A percentile compares a stretch with the other conserved stretches of the same genome.
phyloP scores from a whole-genome alignment of 2,329 filamentous ascomycete genomes.

The Venturia effusa region DNA sequence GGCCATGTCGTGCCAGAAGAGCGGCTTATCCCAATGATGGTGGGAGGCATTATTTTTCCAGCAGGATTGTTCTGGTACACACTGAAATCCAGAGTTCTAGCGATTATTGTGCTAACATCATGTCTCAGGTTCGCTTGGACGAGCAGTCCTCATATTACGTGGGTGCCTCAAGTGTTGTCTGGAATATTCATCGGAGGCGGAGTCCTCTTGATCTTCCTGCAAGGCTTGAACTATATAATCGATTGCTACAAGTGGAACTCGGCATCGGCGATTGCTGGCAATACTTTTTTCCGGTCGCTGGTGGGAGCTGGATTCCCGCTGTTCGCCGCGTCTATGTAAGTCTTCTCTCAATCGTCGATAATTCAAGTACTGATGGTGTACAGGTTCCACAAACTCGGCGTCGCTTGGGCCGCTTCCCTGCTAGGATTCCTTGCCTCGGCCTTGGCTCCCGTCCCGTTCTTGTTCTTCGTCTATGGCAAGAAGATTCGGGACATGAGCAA shows the following conservation, averaged over 20 bases:
- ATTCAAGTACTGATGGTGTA: not conserved
- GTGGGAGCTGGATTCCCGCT: conserved; percentile 11
- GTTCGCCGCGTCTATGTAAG: conserved; percentile 11
- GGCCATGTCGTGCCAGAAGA: conserved; percentile 32
- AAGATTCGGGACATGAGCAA: conserved; percentile 13
- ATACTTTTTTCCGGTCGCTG: conserved; percentile 8
- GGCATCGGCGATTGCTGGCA: conserved; percentile 11
- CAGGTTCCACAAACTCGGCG: conserved; percentile 11
- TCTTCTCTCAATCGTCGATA: not conserved
- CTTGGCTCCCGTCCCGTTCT: conserved; percentile 28
- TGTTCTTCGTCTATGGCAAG: conserved; percentile 25
- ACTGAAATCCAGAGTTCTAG: not conserved
- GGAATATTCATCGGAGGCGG: conserved; percentile 32
- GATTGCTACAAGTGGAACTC: conserved; percentile 8
- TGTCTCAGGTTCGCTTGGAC: conserved; percentile 37
- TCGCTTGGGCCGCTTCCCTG: conserved; percentile 15
- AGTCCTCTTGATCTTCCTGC: conserved; percentile 36
- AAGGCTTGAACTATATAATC: conserved; percentile 33
- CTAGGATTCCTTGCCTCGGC: conserved; percentile 26
- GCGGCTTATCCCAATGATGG: conserved; percentile 38
- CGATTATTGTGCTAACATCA: not conserved
- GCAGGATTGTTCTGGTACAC: conserved; percentile 38
- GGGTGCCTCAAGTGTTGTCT: conserved; percentile 31
- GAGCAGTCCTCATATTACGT: conserved; percentile 31
- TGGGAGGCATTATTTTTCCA: conserved; percentile 40